These are phyloP conservation scores for Turnera subulata DNA, from an alignment of 345 rosid species.

Conservation along the genomic window DNA sequence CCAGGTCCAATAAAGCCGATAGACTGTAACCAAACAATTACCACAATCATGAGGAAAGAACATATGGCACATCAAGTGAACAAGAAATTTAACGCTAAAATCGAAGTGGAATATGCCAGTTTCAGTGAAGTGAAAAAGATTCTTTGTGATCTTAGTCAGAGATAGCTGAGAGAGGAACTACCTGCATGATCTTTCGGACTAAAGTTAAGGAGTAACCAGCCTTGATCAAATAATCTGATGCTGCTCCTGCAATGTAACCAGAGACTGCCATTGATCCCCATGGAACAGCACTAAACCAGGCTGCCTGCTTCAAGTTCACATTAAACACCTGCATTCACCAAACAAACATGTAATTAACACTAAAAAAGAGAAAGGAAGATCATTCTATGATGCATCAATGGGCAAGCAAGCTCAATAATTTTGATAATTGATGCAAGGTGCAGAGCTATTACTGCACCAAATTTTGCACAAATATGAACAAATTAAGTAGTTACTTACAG, in stretches of 20 bases:
- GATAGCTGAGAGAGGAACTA: slow-evolving; percentile 14
- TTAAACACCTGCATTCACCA: slow-evolving; percentile 51
- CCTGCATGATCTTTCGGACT: slow-evolving; percentile 96
- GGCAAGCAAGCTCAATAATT: too few relatives aligned
- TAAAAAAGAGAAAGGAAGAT: too few relatives aligned
- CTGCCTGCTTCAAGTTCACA: slow-evolving; percentile 91
- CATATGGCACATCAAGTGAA: background rate
- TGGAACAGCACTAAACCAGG: slow-evolving; percentile 97
- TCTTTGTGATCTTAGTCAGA: background rate
- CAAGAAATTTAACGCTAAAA: background rate
- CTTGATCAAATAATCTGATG: slow-evolving; percentile 63
- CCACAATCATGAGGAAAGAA: background rate
- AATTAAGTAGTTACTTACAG: slow-evolving; percentile 38
- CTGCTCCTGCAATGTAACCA: slow-evolving; percentile 75
- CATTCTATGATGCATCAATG: too few relatives aligned
- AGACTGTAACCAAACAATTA: slow-evolving; percentile 35
- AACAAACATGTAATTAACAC: background rate
- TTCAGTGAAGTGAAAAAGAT: background rate
- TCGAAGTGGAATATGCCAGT: background rate
- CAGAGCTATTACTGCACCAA: background rate
- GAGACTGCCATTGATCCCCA: slow-evolving; percentile 92
- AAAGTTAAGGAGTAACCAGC: slow-evolving; percentile 68
- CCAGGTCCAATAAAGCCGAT: slow-evolving; percentile 93
- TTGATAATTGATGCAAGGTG: background rate
- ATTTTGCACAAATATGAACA: background rate